Conservation (phyloP, 75 land plant species). For the Pinus tabuliformis region DNA sequence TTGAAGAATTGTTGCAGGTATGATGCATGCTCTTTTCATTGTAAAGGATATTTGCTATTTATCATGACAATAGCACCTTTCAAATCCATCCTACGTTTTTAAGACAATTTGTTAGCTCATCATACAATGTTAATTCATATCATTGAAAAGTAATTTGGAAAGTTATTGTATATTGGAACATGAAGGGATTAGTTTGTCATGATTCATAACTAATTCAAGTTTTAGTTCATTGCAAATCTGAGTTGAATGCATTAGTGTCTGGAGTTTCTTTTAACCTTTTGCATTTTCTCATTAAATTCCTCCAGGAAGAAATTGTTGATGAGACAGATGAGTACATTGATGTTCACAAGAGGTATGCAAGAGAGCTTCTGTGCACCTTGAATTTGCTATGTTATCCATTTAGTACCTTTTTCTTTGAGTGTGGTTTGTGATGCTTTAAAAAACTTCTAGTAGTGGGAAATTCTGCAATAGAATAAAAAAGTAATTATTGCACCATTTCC, state of each 20-base stretch:
- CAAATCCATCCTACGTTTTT: not conserved
- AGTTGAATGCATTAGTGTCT: not conserved
- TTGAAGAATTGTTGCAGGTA: conserved; percentile 95
- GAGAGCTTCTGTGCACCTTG: not conserved
- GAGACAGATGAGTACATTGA: conserved; percentile 97
- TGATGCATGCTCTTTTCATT: conserved; percentile 2
- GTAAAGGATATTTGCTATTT: not conserved
- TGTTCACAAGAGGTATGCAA: conserved; percentile 85
- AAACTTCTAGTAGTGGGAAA: not conserved
- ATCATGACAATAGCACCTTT: not conserved
- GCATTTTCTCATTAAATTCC: not conserved
- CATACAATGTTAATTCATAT: not conserved
- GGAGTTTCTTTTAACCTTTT: conserved; percentile 2
- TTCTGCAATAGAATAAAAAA: not conserved
- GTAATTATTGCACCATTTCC: not conserved
- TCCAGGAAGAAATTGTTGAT: conserved; percentile 99
- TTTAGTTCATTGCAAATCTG: not conserved
- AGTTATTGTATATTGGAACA: not conserved
- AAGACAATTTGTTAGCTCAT: not conserved
- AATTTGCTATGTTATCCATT: not conserved
- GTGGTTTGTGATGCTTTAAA: not conserved
- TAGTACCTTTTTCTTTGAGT: not conserved
- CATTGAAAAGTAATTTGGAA: not conserved
- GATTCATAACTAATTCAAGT: not conserved
- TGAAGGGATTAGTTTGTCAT: not conserved